Base-by-base conservation (phyloP, 805 yeast genomes). In the Wickerhamomyces pijperi region DNA sequence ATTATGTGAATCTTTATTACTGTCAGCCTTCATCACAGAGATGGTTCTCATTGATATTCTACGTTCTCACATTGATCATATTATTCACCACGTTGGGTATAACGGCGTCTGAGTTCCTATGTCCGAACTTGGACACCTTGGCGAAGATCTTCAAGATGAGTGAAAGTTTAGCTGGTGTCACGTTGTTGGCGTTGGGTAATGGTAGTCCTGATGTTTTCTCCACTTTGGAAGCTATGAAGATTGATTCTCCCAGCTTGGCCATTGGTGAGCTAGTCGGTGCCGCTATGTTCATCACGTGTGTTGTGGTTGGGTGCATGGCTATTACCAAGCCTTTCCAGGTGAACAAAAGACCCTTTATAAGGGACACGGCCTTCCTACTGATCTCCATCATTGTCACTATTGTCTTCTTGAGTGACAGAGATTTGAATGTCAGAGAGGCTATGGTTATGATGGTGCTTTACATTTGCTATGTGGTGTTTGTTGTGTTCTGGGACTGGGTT, bases 201-300 rank as follows among this genome's bases (percentile, higher is more conserved):
- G 94, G 95, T 3, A 70, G 94, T 1, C 95, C 97, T 0, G 98
- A 90, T 59, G 76, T 90, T 9, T 72, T 87, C 28, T 73, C 90
- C 29, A 87, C 95, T 0, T 82, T 77, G 53, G 80, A 83, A 36
- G 94, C 97, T 3, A 74, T 92, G 75, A 69, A 70, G 31, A 61
- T 75, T 1, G 80, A 75, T 13, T 74, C 84, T 2, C 75, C 81
- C 1, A 72, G 84, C 3, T 64, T 90, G 55, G 97, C 97, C 0
- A 61, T 88, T 9, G 92, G 96, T 2, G 97, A 88, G 56, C 63
- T 90, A n/a, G 61, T 86, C 32, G 97, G 98, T 4, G 94, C 97
- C 2, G 85, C 94, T 0, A 70, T 83, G 36, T 87, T 90, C 54
- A 75, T 88, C 18, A 70, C 84, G 2, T 76, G 90, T 1, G 81